Base-by-base conservation (phyloP, 2,329 filamentous ascomycete genomes). In the Blumeria graminis region DNA sequence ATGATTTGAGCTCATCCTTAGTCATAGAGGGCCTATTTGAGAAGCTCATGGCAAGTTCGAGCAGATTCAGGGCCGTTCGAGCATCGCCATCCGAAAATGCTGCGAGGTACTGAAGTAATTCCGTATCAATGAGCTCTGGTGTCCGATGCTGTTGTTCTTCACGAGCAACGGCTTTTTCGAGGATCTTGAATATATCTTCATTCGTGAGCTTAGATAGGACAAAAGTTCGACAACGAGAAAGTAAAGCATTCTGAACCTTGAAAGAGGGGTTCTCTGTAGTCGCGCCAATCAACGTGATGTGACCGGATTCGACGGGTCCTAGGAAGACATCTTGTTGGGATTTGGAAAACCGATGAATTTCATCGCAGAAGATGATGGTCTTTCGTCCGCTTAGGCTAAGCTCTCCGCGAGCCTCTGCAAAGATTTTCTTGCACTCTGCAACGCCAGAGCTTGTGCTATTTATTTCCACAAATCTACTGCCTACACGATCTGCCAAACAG, bases 231-330 rank as follows among this genome's bases (percentile, higher is more conserved):
- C 90, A 96, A 51, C 92, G 77, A 28, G 86, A 94, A 2, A 96
- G 74, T 56, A 98, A 73, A 1, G 92, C 90, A 61, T 80, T 82
- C 62, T 92, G 85, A 45, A 98, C 80, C 65, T 93, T 90, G 73
- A 96, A 96, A 3, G 84, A 90, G 0, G 92, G 92, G 62, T 98
- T 98, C 68, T 98, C 92, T 0, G 92, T 98, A 3, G 92, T 98
- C 6, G 92, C 92, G 10, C 89, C 92, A 59, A 96, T 92, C 34
- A 98, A 73, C 0, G 86, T 95, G 61, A 98, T 82, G 33, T 85
- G 84, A 6, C 92, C 92, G 0, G 81, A 81, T 69, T 98, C 92
- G 22, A 96, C 90, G 0, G 90, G 90, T 14, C 84, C 86, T 1
- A 98, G 73, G 63, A 96, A 96, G 0, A 95, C 84, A 68, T 96